Evolutionary conservation across 179 eudicot genomes (phyloP).

Genomic region (Beta lomatogona): DNA sequence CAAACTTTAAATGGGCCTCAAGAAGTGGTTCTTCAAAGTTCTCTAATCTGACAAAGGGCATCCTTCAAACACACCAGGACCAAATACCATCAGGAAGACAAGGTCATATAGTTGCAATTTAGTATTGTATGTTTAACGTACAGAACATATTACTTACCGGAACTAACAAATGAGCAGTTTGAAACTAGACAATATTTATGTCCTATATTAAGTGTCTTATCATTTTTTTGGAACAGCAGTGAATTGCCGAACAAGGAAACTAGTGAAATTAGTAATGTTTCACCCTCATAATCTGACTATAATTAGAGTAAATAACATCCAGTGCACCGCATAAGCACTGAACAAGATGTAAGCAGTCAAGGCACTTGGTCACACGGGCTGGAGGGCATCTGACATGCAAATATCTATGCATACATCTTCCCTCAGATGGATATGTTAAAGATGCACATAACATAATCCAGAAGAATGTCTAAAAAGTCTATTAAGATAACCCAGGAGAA

Average conservation of each 20-base stretch:
- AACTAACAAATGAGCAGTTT: background rate
- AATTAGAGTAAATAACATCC: too few species aligned
- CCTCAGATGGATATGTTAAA: background rate
- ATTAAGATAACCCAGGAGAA: background rate
- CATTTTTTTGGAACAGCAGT: background rate
- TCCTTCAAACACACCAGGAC: conserved; percentile 1
- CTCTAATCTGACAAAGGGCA: background rate
- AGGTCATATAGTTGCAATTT: background rate
- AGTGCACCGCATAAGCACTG: background rate
- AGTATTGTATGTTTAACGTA: background rate
- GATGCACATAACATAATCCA: background rate
- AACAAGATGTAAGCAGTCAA: background rate
- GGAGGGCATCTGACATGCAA: background rate
- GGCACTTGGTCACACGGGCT: background rate
- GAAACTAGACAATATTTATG: background rate
- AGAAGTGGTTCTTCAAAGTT: background rate
- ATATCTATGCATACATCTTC: background rate
- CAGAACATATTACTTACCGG: background rate
- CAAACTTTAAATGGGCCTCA: background rate
- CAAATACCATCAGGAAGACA: background rate
- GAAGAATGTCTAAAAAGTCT: background rate
- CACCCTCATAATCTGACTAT: background rate
- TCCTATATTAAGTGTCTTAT: background rate
- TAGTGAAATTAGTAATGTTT: background rate
- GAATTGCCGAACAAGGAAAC: background rate